Conservation (phyloP, 139 green algal species). For the Mesostigma viride region DNA sequence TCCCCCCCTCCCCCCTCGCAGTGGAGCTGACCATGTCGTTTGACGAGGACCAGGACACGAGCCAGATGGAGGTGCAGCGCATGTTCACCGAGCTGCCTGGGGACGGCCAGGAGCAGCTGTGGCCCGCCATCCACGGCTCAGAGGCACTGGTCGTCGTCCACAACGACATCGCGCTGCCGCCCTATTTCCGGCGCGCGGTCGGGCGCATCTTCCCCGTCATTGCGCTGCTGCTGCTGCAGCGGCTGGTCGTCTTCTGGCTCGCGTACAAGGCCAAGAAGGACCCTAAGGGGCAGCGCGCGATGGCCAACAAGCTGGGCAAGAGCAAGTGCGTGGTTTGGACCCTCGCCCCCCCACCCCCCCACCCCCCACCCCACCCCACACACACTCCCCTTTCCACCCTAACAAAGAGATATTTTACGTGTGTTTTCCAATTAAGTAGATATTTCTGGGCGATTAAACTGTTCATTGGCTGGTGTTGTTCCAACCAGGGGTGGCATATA, state of each 20-base stretch:
- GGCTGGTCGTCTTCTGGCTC: background rate
- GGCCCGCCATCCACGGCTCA: background rate
- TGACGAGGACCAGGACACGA: background rate
- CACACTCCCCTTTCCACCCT: too few relatives aligned
- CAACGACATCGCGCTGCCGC: background rate
- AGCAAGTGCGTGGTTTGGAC: conserved; percentile 4
- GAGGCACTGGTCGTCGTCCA: background rate
- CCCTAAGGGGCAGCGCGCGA: background rate
- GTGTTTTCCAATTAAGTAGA: too few relatives aligned
- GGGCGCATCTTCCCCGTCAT: background rate
- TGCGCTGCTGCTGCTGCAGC: background rate
- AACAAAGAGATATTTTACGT: too few relatives aligned
- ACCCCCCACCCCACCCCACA: too few relatives aligned
- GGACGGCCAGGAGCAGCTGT: background rate
- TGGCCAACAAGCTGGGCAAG: background rate
- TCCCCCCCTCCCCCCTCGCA: background rate
- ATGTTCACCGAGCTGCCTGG: background rate
- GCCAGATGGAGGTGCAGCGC: background rate
- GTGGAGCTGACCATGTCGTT: background rate
- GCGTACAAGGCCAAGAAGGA: background rate
- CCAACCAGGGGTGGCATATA: too few relatives aligned
- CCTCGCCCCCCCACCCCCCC: too few relatives aligned
- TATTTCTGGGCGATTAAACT: too few relatives aligned
- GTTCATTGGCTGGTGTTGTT: too few relatives aligned
- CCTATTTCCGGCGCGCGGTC: background rate